A percentile compares a stretch with the other conserved stretches of the same genome.
Evolutionary conservation across 768 basidiomycete genomes (phyloP).

Genomic region (Tubosaeta sp.): DNA sequence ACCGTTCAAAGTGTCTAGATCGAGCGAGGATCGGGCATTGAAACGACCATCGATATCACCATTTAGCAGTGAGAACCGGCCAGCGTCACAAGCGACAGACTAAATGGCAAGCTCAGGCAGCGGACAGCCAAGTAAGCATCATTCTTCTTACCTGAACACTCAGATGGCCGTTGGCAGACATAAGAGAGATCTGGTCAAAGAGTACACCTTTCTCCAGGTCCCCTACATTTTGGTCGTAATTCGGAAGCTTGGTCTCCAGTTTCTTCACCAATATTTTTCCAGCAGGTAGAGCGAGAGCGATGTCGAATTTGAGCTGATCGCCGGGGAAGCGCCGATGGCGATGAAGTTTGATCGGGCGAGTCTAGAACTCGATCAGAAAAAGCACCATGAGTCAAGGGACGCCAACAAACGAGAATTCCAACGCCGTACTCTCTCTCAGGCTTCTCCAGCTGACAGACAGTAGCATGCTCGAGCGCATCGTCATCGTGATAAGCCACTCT

Average conservation of each 20-base stretch:
- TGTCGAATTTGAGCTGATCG: slow-evolving; percentile 30
- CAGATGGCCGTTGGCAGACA: slow-evolving; percentile 35
- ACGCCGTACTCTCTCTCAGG: slow-evolving; percentile 23
- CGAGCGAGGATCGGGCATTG: slow-evolving; percentile 34
- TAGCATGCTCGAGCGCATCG: slow-evolving; percentile 17
- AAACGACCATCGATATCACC: slow-evolving; percentile 44
- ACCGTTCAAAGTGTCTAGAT: slow-evolving; percentile 36
- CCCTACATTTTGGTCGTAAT: slow-evolving; percentile 36
- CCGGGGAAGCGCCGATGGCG: not conserved
- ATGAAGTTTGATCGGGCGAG: slow-evolving; percentile 15
- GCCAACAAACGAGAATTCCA: slow-evolving; percentile 32
- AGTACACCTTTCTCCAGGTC: slow-evolving; percentile 31
- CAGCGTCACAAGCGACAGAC: slow-evolving; percentile 31
- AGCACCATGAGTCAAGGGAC: not conserved
- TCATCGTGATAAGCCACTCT: slow-evolving; percentile 21
- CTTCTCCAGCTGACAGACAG: slow-evolving; percentile 30
- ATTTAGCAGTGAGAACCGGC: slow-evolving; percentile 37
- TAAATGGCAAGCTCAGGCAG: slow-evolving; percentile 13
- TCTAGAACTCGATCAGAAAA: slow-evolving; percentile 22
- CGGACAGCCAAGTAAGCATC: not conserved
- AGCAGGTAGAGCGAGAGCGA: slow-evolving; percentile 37
- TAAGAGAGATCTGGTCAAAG: slow-evolving; percentile 36
- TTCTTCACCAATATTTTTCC: slow-evolving; percentile 33
- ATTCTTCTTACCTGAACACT: slow-evolving; percentile 28
- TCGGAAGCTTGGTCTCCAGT: slow-evolving; percentile 41